phyloP scores from a whole-genome alignment of 2,329 filamentous ascomycete genomes.

The Aureobasidium subglaciale region DNA sequence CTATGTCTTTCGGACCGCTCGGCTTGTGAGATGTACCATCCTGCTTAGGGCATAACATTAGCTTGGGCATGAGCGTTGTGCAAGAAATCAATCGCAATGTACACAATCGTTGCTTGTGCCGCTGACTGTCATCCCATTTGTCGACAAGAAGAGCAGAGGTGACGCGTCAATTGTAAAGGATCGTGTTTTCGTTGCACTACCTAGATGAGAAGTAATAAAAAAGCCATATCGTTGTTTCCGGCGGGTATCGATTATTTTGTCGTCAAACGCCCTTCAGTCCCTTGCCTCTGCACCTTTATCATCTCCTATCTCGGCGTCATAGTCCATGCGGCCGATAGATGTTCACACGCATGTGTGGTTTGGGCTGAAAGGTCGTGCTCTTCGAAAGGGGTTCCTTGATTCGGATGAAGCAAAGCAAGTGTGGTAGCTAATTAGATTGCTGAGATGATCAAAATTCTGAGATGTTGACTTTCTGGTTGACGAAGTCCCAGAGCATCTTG shows the following conservation, averaged over 20 bases:
- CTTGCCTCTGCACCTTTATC: background rate
- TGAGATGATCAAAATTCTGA: conserved; percentile 14
- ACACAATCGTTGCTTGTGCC: no score
- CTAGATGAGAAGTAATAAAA: background rate
- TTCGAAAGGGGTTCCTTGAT: background rate
- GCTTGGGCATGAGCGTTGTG: no score
- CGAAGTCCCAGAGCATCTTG: conserved; percentile 93
- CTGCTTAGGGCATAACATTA: no score
- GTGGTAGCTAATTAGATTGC: background rate
- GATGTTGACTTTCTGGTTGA: conserved; percentile 34
- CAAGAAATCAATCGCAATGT: no score
- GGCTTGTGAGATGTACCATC: no score
- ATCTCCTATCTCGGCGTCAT: background rate
- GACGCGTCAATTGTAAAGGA: background rate
- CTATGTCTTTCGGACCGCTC: no score
- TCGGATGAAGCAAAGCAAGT: background rate
- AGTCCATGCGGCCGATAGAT: background rate
- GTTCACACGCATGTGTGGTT: background rate
- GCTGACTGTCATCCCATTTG: no score
- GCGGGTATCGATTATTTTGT: conserved; percentile 12
- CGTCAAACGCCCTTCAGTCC: conserved; percentile 3
- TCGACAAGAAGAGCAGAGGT: background rate
- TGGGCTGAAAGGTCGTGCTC: background rate
- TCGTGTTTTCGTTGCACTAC: background rate
- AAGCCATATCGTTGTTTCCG: conserved; percentile 6